phyloP scores from a whole-genome alignment of 306 rosid species.

The Canavalia ensiformis region DNA sequence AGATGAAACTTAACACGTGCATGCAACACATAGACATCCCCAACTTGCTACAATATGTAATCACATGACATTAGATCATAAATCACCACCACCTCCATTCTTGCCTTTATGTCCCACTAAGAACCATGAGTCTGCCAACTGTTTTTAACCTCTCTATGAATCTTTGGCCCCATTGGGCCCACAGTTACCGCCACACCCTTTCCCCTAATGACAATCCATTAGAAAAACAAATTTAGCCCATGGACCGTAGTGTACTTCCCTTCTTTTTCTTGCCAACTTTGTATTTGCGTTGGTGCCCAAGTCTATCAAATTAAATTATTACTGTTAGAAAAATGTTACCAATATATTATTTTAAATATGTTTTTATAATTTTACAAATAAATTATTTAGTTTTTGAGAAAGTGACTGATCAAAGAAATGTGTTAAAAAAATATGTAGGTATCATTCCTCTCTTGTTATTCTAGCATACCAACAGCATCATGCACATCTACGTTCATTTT shows the following conservation, averaged over 20 bases:
- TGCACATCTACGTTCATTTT: conserved; percentile 67
- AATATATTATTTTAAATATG: too few species aligned
- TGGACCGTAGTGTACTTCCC: conserved; percentile 61
- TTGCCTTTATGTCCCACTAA: conserved; percentile 43
- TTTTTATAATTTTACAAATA: too few species aligned
- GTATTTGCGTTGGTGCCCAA: conserved; percentile 49
- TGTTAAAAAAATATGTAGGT: too few species aligned
- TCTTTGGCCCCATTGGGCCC: conserved; percentile 46
- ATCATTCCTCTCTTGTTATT: too few species aligned
- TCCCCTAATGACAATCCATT: conserved; percentile 40
- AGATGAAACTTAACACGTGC: conserved; percentile 51
- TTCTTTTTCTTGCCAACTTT: conserved; percentile 49
- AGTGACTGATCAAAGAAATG: too few species aligned
- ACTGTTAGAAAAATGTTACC: neutral
- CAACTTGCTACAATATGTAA: conserved; percentile 53
- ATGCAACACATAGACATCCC: conserved; percentile 45
- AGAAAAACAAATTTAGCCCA: conserved; percentile 44
- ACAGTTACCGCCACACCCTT: conserved; percentile 31
- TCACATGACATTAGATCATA: conserved; percentile 69
- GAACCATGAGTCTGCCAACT: conserved; percentile 69
- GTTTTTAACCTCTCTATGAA: conserved; percentile 52
- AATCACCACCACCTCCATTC: conserved; percentile 45
- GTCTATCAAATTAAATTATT: conserved; percentile 43
- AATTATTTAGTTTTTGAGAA: too few species aligned
- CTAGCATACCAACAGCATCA: conserved; percentile 27